These are phyloP conservation scores for Aethionema arabicum DNA, from an alignment of 345 rosid species.

Conservation along the genomic window DNA sequence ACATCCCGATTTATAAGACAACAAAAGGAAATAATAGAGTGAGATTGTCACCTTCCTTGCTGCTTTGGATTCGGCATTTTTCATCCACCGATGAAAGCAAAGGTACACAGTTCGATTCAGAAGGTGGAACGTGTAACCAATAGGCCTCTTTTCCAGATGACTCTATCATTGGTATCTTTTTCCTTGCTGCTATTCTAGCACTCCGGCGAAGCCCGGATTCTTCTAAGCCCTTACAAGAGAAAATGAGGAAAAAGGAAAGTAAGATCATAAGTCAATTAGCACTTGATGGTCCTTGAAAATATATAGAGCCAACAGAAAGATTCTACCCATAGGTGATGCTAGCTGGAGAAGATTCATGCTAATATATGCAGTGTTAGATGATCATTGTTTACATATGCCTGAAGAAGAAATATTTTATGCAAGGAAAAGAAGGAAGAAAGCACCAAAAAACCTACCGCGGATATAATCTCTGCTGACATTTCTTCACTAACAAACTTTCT, in stretches of 20 bases:
- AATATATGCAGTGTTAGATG: conserved; percentile 1
- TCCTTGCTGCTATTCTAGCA: conserved; percentile 67
- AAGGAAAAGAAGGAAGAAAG: conserved; percentile 12
- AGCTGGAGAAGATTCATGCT: background rate
- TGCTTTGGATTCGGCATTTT: conserved; percentile 66
- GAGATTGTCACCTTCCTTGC: conserved; percentile 62
- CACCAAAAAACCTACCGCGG: conserved; percentile 14
- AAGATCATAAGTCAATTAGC: conserved; percentile 26
- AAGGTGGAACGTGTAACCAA: conserved; percentile 32
- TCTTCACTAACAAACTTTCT: conserved; percentile 68
- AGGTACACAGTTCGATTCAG: conserved; percentile 46
- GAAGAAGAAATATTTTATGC: background rate
- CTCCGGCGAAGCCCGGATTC: conserved; percentile 78
- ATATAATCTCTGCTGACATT: conserved; percentile 63
- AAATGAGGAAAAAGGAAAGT: conserved; percentile 16
- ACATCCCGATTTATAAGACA: background rate
- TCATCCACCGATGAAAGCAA: conserved; percentile 60
- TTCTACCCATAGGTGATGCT: conserved; percentile 2
- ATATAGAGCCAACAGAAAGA: background rate
- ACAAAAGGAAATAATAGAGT: conserved; percentile 7
- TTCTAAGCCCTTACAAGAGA: conserved; percentile 45
- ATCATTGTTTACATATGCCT: conserved; percentile 2
- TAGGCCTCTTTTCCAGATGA: conserved; percentile 51
- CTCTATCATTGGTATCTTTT: conserved; percentile 43
- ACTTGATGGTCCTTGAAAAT: background rate